Percentiles rank a stretch among this genome's conserved stretches.
These are phyloP conservation scores for Annulohypoxylon nitens DNA, from an alignment of 495 filamentous ascomycete genomes.

Conservation along the genomic window DNA sequence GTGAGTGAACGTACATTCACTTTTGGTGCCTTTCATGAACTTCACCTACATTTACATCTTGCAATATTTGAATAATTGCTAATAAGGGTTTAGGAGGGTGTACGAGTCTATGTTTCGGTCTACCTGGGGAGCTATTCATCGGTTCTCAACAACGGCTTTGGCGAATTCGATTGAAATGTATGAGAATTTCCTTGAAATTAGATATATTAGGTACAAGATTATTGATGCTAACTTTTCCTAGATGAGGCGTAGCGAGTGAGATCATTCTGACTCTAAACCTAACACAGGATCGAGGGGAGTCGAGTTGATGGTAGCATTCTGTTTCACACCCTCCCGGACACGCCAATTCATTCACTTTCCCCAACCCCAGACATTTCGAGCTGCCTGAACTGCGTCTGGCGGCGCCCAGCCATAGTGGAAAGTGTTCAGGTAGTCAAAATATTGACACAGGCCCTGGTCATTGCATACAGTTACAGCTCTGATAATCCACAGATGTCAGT, in stretches of 20 bases:
- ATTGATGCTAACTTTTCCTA: background rate
- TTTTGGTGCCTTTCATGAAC: background rate
- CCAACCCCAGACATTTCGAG: background rate
- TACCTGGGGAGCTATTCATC: slow-evolving; percentile 48
- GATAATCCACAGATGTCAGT: background rate
- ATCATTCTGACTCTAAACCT: background rate
- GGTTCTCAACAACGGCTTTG: slow-evolving; percentile 51
- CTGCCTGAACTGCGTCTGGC: background rate
- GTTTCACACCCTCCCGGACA: background rate
- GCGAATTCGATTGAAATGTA: slow-evolving; percentile 36
- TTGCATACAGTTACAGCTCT: slow-evolving; percentile 3
- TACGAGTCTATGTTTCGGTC: slow-evolving; percentile 50
- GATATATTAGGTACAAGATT: background rate
- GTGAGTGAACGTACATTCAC: slow-evolving; percentile 35
- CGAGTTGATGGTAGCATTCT: background rate
- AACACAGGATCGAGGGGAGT: background rate
- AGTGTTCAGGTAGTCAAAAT: slow-evolving; percentile 2
- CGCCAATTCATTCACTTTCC: too few relatives aligned
- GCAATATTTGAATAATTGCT: background rate
- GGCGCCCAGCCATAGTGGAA: slow-evolving; percentile 2
- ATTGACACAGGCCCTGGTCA: background rate
- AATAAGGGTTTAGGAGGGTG: slow-evolving; percentile 44
- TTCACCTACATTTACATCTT: background rate
- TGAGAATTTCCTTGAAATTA: background rate
- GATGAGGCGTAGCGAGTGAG: background rate